A percentile compares a stretch with the other conserved stretches of the same genome.
phyloP scores from a whole-genome alignment of 1,139 yeast genomes.

The Lodderomyces elongisporus region DNA sequence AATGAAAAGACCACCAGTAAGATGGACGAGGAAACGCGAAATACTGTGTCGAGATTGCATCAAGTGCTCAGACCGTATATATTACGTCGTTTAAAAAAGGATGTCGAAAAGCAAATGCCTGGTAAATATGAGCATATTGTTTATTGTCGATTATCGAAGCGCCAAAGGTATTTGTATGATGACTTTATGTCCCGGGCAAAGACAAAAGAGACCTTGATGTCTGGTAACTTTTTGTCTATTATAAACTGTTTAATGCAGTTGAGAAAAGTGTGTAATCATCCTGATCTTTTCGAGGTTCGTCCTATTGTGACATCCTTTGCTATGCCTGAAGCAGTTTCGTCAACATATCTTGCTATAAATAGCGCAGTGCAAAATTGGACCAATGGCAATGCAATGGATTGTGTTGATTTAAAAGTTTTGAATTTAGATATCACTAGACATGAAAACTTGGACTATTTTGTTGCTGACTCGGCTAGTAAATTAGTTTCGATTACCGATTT shows the following conservation, averaged over 20 bases:
- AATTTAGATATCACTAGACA: slow-evolving; percentile 54
- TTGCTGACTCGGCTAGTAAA: slow-evolving; percentile 39
- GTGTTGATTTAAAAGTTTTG: slow-evolving; percentile 51
- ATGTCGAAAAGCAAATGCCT: slow-evolving; percentile 99
- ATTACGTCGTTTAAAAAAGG: slow-evolving; percentile 86
- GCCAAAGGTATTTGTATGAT: slow-evolving; percentile 89
- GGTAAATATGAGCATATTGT: slow-evolving; percentile 94
- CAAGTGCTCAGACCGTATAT: slow-evolving; percentile 91
- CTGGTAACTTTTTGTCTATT: slow-evolving; percentile 92
- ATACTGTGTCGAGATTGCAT: slow-evolving; percentile 84
- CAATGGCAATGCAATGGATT: slow-evolving; percentile 11
- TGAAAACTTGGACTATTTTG: slow-evolving; percentile 45
- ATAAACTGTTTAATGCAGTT: slow-evolving; percentile 97
- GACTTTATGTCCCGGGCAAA: slow-evolving; percentile 98
- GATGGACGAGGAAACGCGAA: slow-evolving; percentile 64
- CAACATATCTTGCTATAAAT: slow-evolving; percentile 44
- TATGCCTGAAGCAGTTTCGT: slow-evolving; percentile 57
- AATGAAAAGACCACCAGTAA: slow-evolving; percentile 33
- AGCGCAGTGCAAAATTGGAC: slow-evolving; percentile 36
- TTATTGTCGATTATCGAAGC: slow-evolving; percentile 84
- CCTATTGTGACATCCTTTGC: slow-evolving; percentile 92
- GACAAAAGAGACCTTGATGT: slow-evolving; percentile 87
- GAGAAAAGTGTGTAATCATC: slow-evolving; percentile 96
- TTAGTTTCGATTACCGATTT: slow-evolving; percentile 47
- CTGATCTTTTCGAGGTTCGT: slow-evolving; percentile 92